These are phyloP conservation scores for Chionographis japonica DNA, from an alignment of 106 monocot genomes.

Conservation along the genomic window DNA sequence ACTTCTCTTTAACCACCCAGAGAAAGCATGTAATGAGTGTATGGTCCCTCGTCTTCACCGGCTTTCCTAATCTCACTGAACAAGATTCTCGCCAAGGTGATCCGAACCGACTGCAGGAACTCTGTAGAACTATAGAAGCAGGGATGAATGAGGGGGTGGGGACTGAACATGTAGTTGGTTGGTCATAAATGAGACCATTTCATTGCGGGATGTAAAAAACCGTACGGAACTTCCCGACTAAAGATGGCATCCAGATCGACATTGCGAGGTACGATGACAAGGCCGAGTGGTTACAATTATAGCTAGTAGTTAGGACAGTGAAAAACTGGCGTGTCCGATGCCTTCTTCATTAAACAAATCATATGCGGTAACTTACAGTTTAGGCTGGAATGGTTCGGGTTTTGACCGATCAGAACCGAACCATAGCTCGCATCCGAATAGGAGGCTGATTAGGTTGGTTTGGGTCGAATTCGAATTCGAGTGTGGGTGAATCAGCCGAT, in stretches of 20 bases:
- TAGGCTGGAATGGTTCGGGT: too few species aligned
- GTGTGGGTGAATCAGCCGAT: too few species aligned
- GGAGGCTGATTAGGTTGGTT: too few species aligned
- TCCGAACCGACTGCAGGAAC: too few species aligned
- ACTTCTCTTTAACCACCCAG: not conserved
- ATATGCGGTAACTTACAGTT: not conserved
- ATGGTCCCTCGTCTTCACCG: too few species aligned
- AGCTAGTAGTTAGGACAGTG: not conserved
- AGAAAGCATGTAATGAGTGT: not conserved
- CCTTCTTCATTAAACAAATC: not conserved
- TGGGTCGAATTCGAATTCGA: too few species aligned
- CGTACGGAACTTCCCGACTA: not conserved
- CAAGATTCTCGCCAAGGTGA: too few species aligned
- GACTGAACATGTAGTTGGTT: not conserved
- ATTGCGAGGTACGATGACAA: too few species aligned
- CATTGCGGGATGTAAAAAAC: conserved; percentile 1
- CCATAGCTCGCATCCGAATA: too few species aligned
- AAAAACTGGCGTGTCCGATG: not conserved
- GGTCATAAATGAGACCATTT: conserved; percentile 5
- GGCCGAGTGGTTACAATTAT: conserved; percentile 2
- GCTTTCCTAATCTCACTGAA: too few species aligned
- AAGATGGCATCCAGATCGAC: not conserved
- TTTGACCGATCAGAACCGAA: too few species aligned
- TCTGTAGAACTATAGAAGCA: not conserved
- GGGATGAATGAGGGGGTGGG: not conserved